A percentile compares a stretch with the other conserved stretches of the same genome.
Evolutionary conservation across 352 stramenopile genomes (phyloP).

Genomic region (Phytophthora tubulina): DNA sequence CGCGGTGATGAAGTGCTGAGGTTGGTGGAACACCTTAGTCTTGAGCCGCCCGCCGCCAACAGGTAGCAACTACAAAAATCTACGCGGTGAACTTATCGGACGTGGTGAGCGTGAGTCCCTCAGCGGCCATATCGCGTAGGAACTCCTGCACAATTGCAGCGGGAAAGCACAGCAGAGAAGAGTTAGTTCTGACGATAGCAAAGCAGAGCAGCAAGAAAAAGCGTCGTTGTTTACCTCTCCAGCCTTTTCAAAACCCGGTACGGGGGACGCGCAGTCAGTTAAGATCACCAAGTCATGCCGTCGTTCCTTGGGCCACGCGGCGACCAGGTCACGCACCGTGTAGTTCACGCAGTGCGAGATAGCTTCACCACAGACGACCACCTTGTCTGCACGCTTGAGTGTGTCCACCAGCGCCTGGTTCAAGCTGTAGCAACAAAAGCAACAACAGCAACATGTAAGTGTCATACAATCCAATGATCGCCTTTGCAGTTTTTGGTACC

Average conservation of each 20-base stretch:
- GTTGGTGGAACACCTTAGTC: background rate
- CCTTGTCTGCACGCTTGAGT: constrained; percentile 85
- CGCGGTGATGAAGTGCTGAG: background rate
- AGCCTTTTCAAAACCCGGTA: constrained; percentile 75
- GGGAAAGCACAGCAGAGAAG: background rate
- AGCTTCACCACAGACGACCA: constrained; percentile 95
- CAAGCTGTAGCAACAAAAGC: constrained; percentile 49
- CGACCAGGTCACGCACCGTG: constrained; percentile 93
- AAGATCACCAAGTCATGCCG: constrained; percentile 77
- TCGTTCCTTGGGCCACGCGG: constrained; percentile 83
- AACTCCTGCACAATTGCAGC: constrained; percentile 51
- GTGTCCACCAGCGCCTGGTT: constrained; percentile 89
- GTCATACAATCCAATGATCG: constrained; percentile 5
- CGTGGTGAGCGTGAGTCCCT: constrained; percentile 71
- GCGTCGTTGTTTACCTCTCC: constrained; percentile 54
- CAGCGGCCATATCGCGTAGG: constrained; percentile 66
- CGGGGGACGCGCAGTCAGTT: constrained; percentile 77
- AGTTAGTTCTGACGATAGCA: constrained; percentile 14
- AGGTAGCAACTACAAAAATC: background rate
- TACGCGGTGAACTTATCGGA: constrained; percentile 55
- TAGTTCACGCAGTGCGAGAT: constrained; percentile 98
- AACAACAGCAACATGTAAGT: constrained; percentile 14
- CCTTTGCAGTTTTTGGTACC: constrained; percentile 34
- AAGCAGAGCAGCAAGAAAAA: constrained; percentile 24
- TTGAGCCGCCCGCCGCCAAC: too few species aligned